Evolutionary conservation across 2,329 filamentous ascomycete genomes (phyloP).

Genomic region (Colletotrichum cuscutae): DNA sequence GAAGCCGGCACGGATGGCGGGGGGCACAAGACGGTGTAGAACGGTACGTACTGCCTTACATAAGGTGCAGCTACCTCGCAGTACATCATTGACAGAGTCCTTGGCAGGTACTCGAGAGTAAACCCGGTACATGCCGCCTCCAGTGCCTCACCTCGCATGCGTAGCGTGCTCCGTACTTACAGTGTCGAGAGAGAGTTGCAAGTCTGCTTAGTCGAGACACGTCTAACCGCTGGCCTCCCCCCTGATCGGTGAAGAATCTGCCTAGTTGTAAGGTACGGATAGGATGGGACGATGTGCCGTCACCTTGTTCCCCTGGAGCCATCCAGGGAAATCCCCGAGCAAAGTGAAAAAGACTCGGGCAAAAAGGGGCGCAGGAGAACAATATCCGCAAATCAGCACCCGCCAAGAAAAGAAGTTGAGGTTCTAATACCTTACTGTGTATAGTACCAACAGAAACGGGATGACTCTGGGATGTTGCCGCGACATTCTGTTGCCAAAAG

Average conservation of each 20-base stretch:
- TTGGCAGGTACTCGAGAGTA: constrained; percentile 3
- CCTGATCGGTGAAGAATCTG: not conserved
- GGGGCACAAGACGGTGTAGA: not conserved
- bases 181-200: not conserved
- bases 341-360: not conserved
- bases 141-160: not conserved
- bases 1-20: not conserved
- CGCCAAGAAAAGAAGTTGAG: no score
- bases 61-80: not conserved
- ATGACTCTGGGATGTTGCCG: not conserved
- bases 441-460: not conserved
- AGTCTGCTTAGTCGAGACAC: not conserved
- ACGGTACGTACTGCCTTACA: not conserved
- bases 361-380: not conserved
- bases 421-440: not conserved
- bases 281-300: not conserved
- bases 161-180: not conserved
- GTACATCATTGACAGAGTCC: constrained; percentile 2
- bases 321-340: not conserved
- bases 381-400: constrained; percentile 10
- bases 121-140: not conserved
- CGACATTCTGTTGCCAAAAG: not conserved
- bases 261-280: not conserved
- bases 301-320: not conserved
- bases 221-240: not conserved